Conservation (phyloP, 2,329 filamentous ascomycete genomes). For the Chalaropsis thielavioides region DNA sequence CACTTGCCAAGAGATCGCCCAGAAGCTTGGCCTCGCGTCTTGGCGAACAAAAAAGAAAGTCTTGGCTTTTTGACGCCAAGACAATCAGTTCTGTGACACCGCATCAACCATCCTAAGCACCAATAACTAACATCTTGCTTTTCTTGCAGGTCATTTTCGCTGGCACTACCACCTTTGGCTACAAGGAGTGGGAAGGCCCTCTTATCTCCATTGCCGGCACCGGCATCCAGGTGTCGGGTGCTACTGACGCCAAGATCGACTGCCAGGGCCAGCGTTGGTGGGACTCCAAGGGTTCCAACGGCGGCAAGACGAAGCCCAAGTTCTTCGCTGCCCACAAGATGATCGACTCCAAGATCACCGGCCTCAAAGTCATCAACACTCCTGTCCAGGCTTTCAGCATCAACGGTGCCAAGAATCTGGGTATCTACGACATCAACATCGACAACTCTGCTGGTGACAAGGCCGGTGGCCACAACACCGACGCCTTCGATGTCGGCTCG, state of each 20-base stretch:
- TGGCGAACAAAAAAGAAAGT: conserved; percentile 6
- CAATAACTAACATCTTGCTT: conserved; percentile 19
- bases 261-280: conserved; percentile 44
- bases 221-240: conserved; percentile 38
- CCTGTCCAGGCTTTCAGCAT: conserved; percentile 31
- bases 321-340: conserved; percentile 37
- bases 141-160: conserved; percentile 38
- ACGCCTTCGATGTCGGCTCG: conserved; percentile 42
- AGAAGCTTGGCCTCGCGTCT: neutral
- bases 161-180: conserved; percentile 52
- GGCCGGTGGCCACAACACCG: conserved; percentile 36
- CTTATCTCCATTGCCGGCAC: conserved; percentile 47
- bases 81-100: neutral
- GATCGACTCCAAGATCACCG: conserved; percentile 26
- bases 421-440: conserved; percentile 26
- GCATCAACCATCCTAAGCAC: neutral
- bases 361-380: conserved; percentile 29
- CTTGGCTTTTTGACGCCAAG: neutral
- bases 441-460: conserved; percentile 29
- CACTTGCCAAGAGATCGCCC: conserved; percentile 4
- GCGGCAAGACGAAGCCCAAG: conserved; percentile 49
- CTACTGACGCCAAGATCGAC: conserved; percentile 37
- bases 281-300: conserved; percentile 45
- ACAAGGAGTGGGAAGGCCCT: conserved; percentile 50
- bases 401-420: conserved; percentile 25